These are phyloP conservation scores for Boletellus ananiceps DNA, from an alignment of 768 basidiomycete genomes.

Conservation along the genomic window DNA sequence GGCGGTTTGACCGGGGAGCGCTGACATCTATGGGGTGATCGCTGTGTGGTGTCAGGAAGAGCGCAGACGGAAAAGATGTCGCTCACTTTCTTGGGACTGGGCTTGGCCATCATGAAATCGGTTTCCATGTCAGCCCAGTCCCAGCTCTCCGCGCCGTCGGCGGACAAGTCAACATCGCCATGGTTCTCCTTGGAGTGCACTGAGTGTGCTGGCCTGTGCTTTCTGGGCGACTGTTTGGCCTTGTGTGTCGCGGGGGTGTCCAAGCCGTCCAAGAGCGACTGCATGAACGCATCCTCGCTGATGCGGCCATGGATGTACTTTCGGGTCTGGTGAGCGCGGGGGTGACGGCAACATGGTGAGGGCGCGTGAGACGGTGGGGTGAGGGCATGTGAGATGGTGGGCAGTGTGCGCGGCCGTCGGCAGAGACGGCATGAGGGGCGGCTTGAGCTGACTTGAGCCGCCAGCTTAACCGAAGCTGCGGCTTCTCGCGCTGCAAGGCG, in stretches of 20 bases:
- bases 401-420: too few relatives aligned
- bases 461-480: too few relatives aligned
- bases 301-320: too few relatives aligned
- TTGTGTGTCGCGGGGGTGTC: conserved; percentile 33
- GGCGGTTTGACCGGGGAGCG: conserved; percentile 19
- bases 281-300: conserved; percentile 58
- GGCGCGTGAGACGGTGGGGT: too few relatives aligned
- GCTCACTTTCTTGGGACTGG: conserved; percentile 22
- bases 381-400: too few relatives aligned
- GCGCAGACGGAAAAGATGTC: neutral
- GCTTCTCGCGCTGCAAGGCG: too few relatives aligned
- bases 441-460: too few relatives aligned
- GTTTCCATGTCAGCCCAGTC: conserved; percentile 58
- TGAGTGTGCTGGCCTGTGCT: conserved; percentile 2
- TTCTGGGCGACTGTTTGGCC: conserved; percentile 24
- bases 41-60: conserved; percentile 5
- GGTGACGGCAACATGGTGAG: too few relatives aligned
- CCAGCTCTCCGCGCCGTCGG: conserved; percentile 66
- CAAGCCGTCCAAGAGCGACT: conserved; percentile 46
- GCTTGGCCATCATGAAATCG: conserved; percentile 46
- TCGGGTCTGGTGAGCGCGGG: too few relatives aligned
- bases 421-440: too few relatives aligned
- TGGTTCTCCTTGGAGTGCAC: conserved; percentile 9
- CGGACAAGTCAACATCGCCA: conserved; percentile 40
- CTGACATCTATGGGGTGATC: conserved; percentile 11